Evolutionary conservation across 1,284 basidiomycete genomes (phyloP).

Genomic region (Boletus semigastroideus): DNA sequence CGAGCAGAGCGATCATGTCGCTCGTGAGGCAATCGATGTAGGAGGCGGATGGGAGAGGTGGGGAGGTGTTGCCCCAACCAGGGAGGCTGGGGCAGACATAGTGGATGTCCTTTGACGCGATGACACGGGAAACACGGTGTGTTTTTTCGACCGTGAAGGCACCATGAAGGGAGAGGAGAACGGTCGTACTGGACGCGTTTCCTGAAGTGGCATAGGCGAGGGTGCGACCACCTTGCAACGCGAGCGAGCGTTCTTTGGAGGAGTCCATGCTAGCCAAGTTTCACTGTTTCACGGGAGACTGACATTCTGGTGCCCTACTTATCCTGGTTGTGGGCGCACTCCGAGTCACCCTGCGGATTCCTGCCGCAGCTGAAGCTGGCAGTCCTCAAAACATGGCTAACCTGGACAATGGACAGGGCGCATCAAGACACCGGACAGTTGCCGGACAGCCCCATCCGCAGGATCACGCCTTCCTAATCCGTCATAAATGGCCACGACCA

Average conservation of each 20-base stretch:
- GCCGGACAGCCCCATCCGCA: too few species aligned
- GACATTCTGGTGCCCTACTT: not conserved
- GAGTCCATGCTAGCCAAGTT: slow-evolving; percentile 9
- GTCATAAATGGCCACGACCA: too few species aligned
- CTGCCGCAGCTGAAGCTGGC: not conserved
- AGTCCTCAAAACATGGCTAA: not conserved
- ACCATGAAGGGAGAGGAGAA: slow-evolving; percentile 55
- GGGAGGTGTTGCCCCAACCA: slow-evolving; percentile 55
- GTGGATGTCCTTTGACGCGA: slow-evolving; percentile 43
- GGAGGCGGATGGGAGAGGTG: slow-evolving; percentile 32
- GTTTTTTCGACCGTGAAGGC: slow-evolving; percentile 48
- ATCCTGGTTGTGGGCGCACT: not conserved
- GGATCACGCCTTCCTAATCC: too few species aligned
- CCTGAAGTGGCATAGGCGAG: slow-evolving; percentile 53
- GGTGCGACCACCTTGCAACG: slow-evolving; percentile 44
- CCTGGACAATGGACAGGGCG: too few species aligned
- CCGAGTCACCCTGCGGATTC: too few species aligned
- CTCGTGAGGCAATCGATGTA: slow-evolving; percentile 45
- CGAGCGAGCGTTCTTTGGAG: slow-evolving; percentile 39
- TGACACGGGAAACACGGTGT: slow-evolving; percentile 29
- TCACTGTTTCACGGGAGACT: not conserved
- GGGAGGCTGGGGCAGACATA: slow-evolving; percentile 52
- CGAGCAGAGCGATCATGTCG: slow-evolving; percentile 49
- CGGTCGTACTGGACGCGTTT: slow-evolving; percentile 42
- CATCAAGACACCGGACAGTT: too few species aligned